Evolutionary conservation across 2,329 filamentous ascomycete species (phyloP).

Genomic region (Hypoxylon rubiginosum): DNA sequence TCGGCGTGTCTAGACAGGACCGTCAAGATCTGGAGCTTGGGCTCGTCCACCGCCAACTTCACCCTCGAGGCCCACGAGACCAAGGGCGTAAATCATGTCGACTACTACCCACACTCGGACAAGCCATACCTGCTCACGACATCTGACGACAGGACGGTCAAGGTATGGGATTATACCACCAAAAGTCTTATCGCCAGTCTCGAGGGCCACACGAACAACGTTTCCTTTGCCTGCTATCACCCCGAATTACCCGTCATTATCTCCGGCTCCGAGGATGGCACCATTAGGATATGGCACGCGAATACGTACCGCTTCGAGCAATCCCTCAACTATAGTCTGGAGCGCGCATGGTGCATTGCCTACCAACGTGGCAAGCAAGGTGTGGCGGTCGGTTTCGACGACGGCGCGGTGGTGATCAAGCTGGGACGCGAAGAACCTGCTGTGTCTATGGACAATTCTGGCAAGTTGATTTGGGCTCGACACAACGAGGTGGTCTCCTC

Average conservation of each 20-base stretch:
- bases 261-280: conserved; percentile 96
- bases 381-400: conserved; percentile 95
- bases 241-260: conserved; percentile 97
- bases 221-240: conserved; percentile 98
- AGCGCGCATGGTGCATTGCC: conserved; percentile 96
- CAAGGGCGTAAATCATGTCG: conserved; percentile 98
- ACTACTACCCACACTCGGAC: conserved; percentile 83
- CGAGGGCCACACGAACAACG: conserved; percentile 97
- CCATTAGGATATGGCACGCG: conserved; percentile 98
- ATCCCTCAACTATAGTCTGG: conserved; percentile 93
- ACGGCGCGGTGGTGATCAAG: conserved; percentile 97
- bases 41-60: conserved; percentile 93
- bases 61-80: conserved; percentile 97
- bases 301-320: conserved; percentile 98
- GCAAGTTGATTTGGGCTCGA: conserved; percentile 95
- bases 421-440: conserved; percentile 97
- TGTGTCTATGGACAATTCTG: conserved; percentile 95
- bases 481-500: conserved; percentile 96
- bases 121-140: conserved; percentile 94
- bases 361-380: conserved; percentile 96
- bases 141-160: conserved; percentile 95
- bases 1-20: conserved; percentile 96
- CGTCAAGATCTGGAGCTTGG: conserved; percentile 97
- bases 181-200: conserved; percentile 97
- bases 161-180: conserved; percentile 99